These are phyloP conservation scores for Phytophthora tentaculata DNA, from an alignment of 352 stramenopile species.

Conservation along the genomic window DNA sequence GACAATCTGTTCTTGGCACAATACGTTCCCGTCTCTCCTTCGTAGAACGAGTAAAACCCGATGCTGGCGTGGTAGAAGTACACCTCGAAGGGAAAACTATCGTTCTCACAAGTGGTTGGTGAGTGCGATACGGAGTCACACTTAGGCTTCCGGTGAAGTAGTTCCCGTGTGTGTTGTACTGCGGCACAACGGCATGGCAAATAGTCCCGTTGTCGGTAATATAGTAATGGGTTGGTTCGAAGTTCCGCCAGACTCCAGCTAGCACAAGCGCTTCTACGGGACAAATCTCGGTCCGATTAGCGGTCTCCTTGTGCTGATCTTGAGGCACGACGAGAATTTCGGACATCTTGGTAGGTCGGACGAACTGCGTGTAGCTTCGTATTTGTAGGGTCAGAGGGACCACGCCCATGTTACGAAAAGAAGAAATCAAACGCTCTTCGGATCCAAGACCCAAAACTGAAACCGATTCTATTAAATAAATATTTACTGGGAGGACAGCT, in stretches of 20 bases:
- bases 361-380: slow-evolving; percentile 30
- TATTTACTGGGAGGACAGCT: no score
- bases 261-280: slow-evolving; percentile 6
- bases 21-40: slow-evolving; percentile 24
- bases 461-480: no score
- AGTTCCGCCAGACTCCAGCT: slow-evolving; percentile 30
- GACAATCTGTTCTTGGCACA: slow-evolving; percentile 13
- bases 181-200: slow-evolving; percentile 31
- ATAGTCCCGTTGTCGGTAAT: not conserved
- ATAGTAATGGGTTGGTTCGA: slow-evolving; percentile 29
- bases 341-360: slow-evolving; percentile 25
- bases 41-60: slow-evolving; percentile 34
- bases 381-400: slow-evolving; percentile 23
- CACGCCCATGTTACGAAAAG: slow-evolving; percentile 18
- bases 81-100: slow-evolving; percentile 7
- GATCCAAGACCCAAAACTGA: no score
- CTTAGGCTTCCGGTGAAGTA: slow-evolving; percentile 21
- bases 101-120: slow-evolving; percentile 11
- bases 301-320: slow-evolving; percentile 4
- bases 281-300: slow-evolving; percentile 12
- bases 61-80: slow-evolving; percentile 33
- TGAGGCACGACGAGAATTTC: slow-evolving; percentile 7
- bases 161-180: slow-evolving; percentile 37
- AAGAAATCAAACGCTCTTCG: no score
- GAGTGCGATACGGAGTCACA: slow-evolving; percentile 7